phyloP scores from a whole-genome alignment of 2,329 filamentous ascomycete species.

The Pseudogymnoascus sp. region DNA sequence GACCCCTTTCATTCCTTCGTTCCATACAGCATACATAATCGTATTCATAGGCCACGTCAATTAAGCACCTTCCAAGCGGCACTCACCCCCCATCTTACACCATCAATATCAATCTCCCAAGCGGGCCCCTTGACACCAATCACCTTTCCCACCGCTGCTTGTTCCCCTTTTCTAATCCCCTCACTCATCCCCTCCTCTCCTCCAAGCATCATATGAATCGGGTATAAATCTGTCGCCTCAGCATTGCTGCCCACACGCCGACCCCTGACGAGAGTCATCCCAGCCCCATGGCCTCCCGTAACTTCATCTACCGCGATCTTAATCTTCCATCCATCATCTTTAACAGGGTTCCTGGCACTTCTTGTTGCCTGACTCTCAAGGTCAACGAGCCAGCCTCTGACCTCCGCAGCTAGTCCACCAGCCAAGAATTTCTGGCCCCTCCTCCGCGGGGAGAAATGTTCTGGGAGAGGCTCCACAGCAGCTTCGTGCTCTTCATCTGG shows the following conservation, averaged over 20 bases:
- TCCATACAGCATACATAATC: not conserved
- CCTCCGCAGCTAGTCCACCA: constrained; percentile 39
- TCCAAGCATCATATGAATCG: constrained; percentile 24
- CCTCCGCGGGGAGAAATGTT: constrained; percentile 45
- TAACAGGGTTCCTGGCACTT: constrained; percentile 16
- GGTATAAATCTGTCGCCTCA: constrained; percentile 4
- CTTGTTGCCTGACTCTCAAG: constrained; percentile 17
- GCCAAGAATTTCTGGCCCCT: constrained; percentile 40
- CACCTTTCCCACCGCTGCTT: constrained; percentile 20
- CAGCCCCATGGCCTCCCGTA: constrained; percentile 17
- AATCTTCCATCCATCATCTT: constrained; percentile 23
- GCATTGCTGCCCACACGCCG: constrained; percentile 19
- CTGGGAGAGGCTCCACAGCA: constrained; percentile 34
- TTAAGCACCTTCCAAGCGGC: constrained; percentile 28
- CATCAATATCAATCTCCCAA: constrained; percentile 28
- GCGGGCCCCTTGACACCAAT: constrained; percentile 28
- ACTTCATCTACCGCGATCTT: constrained; percentile 25
- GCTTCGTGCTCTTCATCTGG: constrained; percentile 16
- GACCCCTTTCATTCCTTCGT: not conserved
- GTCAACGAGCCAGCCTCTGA: constrained; percentile 44
- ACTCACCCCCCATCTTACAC: constrained; percentile 28
- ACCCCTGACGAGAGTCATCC: constrained; percentile 26
- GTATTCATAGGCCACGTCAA: not conserved
- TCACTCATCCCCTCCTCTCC: constrained; percentile 21
- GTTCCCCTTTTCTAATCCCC: constrained; percentile 22